A percentile compares a stretch with the other conserved stretches of the same genome.
phyloP scores from a whole-genome alignment of 305 asterid genomes.

The Solanum hybrid region DNA sequence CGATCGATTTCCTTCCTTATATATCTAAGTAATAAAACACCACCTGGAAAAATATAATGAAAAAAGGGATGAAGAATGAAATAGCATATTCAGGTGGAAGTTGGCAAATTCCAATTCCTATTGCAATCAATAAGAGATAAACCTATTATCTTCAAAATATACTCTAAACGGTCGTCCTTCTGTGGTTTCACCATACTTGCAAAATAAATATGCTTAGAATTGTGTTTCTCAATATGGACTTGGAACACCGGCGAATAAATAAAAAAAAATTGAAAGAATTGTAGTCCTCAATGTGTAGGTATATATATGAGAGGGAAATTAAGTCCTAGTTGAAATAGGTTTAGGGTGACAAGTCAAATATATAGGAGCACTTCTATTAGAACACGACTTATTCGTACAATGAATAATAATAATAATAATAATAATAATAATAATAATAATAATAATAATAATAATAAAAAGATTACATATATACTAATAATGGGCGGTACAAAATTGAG shows the following conservation, averaged over 20 bases:
- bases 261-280: background rate
- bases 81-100: background rate
- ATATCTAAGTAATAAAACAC: background rate
- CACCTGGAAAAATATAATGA: background rate
- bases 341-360: background rate
- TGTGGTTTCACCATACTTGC: background rate
- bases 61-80: background rate
- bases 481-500: background rate
- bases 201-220: background rate
- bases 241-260: accelerated
- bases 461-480: background rate
- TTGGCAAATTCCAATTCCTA: background rate
- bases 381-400: background rate
- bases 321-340: background rate
- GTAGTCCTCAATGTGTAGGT: background rate
- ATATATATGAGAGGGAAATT: background rate
- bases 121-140: background rate
- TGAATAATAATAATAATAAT: background rate
- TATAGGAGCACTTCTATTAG: background rate
- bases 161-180: background rate
- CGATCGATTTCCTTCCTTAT: background rate
- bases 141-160: background rate
- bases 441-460: background rate
- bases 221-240: background rate
- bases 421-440: background rate